These are phyloP conservation scores for Chionographis japonica DNA, from an alignment of 106 monocot genomes.

Conservation along the genomic window DNA sequence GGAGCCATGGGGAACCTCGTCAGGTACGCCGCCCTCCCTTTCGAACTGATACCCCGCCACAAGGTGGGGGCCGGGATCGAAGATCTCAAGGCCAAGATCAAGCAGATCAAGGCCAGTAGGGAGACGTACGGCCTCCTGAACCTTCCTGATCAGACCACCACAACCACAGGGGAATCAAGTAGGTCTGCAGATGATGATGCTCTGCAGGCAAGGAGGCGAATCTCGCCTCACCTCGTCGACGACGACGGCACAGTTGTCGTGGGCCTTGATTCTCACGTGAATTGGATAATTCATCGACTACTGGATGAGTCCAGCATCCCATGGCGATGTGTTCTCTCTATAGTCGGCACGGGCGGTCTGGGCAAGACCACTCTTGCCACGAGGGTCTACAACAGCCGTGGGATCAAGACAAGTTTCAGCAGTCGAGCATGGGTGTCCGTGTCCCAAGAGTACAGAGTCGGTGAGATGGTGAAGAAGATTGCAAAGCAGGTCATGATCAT, in stretches of 20 bases:
- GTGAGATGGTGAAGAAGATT: neutral
- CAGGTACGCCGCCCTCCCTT: neutral
- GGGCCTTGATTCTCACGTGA: constrained; percentile 16
- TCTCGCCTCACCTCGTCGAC: neutral
- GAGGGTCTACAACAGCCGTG: neutral
- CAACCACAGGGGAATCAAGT: neutral
- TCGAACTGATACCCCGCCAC: neutral
- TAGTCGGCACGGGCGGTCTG: neutral
- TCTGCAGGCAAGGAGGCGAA: neutral
- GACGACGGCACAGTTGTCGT: constrained; percentile 9
- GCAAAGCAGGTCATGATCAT: no score
- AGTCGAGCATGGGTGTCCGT: no score
- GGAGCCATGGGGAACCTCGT: neutral
- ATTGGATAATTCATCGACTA: neutral
- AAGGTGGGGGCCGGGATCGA: constrained; percentile 10
- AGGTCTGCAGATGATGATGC: no score
- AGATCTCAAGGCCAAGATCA: constrained; percentile 11
- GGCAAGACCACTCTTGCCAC: constrained; percentile 18
- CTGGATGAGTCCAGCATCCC: neutral
- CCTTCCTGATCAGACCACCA: neutral
- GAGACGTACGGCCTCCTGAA: constrained; percentile 7
- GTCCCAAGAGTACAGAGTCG: neutral
- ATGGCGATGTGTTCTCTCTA: no score
- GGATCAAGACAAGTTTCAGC: no score
- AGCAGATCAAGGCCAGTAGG: constrained; percentile 5